These are phyloP conservation scores for Nannochloropsis oceanica DNA, from an alignment of 108 stramenopile species.

Conservation along the genomic window DNA sequence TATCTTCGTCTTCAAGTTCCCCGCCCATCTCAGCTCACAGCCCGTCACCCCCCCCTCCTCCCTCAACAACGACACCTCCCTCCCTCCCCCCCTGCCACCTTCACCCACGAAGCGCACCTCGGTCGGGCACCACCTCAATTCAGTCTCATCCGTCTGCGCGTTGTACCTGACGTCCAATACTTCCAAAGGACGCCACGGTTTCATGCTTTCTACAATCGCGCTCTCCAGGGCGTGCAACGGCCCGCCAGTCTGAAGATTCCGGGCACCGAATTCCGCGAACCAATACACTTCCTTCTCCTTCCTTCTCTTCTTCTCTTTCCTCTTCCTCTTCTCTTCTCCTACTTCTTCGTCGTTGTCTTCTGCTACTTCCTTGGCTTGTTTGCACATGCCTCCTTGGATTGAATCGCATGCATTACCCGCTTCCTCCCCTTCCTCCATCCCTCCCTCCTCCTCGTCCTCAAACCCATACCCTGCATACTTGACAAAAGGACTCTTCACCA, in stretches of 20 bases:
- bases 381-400: not conserved
- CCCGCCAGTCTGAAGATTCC: not conserved
- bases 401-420: not conserved
- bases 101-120: not conserved
- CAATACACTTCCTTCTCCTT: not conserved
- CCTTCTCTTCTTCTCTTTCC: not conserved
- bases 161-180: not conserved
- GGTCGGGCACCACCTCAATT: not conserved
- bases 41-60: not conserved
- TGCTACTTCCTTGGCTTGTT: not conserved
- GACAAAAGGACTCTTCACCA: not conserved
- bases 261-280: not conserved
- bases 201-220: not conserved
- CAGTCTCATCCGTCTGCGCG: not conserved
- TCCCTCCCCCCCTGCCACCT: not conserved
- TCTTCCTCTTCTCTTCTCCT: not conserved
- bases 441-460: not conserved
- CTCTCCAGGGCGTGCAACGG: not conserved
- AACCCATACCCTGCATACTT: not conserved
- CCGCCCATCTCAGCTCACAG: not conserved
- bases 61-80: not conserved
- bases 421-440: not conserved
- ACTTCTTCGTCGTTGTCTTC: not conserved
- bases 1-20: not conserved
- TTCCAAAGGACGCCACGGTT: not conserved